phyloP scores from a whole-genome alignment of 495 filamentous ascomycete genomes.

The Tuber calosporum region DNA sequence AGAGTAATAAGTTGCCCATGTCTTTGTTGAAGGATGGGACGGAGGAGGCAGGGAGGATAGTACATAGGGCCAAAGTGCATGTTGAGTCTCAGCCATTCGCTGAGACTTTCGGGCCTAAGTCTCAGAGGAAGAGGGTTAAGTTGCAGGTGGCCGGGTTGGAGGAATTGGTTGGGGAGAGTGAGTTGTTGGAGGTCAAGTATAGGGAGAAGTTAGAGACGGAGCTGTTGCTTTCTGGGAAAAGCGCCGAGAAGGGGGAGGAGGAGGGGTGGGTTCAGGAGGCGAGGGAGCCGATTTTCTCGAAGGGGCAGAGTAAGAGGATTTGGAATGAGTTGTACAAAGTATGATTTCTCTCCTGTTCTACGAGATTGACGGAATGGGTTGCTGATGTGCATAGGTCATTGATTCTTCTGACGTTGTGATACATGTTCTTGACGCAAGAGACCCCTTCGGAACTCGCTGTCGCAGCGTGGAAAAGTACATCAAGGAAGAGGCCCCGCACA shows the following conservation, averaged over 20 bases:
- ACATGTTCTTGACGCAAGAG: slow-evolving; percentile 87
- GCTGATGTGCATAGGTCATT: slow-evolving; percentile 53
- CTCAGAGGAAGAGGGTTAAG: slow-evolving; percentile 85
- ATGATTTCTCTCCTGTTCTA: not conserved
- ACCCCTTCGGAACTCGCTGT: slow-evolving; percentile 85
- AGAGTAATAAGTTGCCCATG: slow-evolving; percentile 91
- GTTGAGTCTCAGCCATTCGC: slow-evolving; percentile 77
- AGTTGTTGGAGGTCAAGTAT: slow-evolving; percentile 69
- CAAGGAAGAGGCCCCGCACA: slow-evolving; percentile 84
- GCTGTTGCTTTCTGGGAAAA: slow-evolving; percentile 61
- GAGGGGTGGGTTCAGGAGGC: slow-evolving; percentile 57
- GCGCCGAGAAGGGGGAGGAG: slow-evolving; percentile 52
- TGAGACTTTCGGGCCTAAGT: slow-evolving; percentile 90
- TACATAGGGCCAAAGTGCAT: slow-evolving; percentile 89
- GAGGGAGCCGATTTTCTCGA: slow-evolving; percentile 81
- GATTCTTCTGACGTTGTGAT: slow-evolving; percentile 94
- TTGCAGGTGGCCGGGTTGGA: slow-evolving; percentile 69
- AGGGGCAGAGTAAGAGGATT: slow-evolving; percentile 89
- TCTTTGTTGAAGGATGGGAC: slow-evolving; percentile 35
- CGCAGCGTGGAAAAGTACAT: slow-evolving; percentile 90
- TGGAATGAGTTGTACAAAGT: slow-evolving; percentile 97
- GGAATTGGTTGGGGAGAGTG: slow-evolving; percentile 72
- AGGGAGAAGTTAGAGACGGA: slow-evolving; percentile 68
- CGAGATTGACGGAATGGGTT: not conserved
- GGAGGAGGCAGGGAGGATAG: slow-evolving; percentile 57